Evolutionary conservation across 2,329 filamentous ascomycete genomes (phyloP).

Genomic region (Eutypella sp.): DNA sequence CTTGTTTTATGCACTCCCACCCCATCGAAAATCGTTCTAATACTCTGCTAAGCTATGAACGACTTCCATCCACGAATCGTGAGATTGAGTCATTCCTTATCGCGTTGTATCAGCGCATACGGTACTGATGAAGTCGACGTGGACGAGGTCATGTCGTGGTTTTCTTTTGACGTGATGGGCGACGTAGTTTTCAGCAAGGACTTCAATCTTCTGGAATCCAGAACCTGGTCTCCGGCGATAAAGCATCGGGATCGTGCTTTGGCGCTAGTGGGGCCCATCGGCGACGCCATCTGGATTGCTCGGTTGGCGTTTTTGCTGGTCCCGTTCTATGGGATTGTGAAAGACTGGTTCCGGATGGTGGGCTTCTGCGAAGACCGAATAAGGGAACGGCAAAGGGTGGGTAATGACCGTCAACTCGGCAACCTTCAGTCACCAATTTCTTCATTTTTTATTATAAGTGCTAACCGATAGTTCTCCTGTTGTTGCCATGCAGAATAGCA

Average conservation of each 20-base stretch:
- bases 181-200: constrained; percentile 14
- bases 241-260: constrained; percentile 12
- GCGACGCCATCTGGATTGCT: constrained; percentile 13
- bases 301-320: constrained; percentile 12
- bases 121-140: constrained; percentile 6
- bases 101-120: constrained; percentile 7
- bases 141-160: constrained; percentile 15
- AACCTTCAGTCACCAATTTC: neutral
- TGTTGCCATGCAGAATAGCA: constrained; percentile 6
- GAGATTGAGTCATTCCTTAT: constrained; percentile 7
- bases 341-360: constrained; percentile 14
- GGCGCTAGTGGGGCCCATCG: constrained; percentile 11
- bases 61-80: constrained; percentile 12
- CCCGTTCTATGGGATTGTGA: constrained; percentile 8
- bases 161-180: constrained; percentile 15
- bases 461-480: neutral
- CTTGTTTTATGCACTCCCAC: neutral
- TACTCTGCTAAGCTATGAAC: constrained; percentile 8
- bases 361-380: constrained; percentile 15
- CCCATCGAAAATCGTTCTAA: too few relatives aligned
- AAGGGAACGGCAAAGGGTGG: constrained; percentile 7
- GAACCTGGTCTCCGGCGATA: constrained; percentile 8
- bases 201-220: constrained; percentile 10
- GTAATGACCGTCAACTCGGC: neutral
- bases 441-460: neutral